Conservation (phyloP, 192 early-diverging fungal genomes). For the Linnemannia elongata region DNA sequence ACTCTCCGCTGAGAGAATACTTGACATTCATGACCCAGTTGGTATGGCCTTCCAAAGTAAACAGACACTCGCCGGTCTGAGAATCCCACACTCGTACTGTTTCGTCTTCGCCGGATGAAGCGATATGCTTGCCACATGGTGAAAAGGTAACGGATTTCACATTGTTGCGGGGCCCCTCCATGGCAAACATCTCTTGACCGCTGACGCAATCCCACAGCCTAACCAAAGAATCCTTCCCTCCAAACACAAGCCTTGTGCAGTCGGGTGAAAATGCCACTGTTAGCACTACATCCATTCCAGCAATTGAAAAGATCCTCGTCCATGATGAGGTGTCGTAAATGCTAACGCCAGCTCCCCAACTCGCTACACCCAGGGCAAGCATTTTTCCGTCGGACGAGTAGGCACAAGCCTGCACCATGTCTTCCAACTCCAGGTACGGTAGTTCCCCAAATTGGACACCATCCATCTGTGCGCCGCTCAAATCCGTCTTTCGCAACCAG, state of each 20-base stretch:
- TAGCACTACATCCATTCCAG: neutral
- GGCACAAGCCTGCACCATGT: neutral
- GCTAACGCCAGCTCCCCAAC: neutral
- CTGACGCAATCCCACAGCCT: neutral
- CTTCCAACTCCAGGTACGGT: neutral
- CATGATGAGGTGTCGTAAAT: slow-evolving; percentile 12
- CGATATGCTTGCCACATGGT: neutral
- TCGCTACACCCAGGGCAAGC: neutral
- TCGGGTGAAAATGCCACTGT: neutral
- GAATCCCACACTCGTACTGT: slow-evolving; percentile 21
- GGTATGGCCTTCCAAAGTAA: neutral
- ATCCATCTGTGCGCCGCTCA: neutral
- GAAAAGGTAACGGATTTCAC: too few species aligned
- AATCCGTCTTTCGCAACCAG: slow-evolving; percentile 10
- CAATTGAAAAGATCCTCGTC: neutral
- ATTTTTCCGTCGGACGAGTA: slow-evolving; percentile 6
- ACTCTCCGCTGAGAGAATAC: neutral
- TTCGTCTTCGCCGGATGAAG: too few species aligned
- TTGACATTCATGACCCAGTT: neutral
- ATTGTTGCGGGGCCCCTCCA: neutral
- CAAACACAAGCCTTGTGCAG: neutral
- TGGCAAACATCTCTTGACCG: neutral
- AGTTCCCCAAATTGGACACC: slow-evolving; percentile 14
- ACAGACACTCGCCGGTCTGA: neutral
- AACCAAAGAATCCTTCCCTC: neutral